These are phyloP conservation scores for Berberis vulgaris DNA, from an alignment of 164 flowering plant species.

Conservation along the genomic window DNA sequence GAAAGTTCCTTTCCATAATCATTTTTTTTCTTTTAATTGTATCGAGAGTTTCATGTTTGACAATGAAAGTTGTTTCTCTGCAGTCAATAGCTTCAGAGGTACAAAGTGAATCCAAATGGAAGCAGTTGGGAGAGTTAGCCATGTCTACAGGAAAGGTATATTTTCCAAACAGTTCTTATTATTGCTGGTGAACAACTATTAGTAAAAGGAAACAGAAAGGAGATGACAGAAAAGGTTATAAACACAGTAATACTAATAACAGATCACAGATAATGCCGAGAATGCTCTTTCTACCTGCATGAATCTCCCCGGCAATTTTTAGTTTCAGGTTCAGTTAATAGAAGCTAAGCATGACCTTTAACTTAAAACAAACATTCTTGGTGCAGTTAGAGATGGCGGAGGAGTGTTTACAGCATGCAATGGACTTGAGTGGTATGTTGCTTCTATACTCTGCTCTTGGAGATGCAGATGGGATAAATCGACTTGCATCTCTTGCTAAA, in stretches of 20 bases:
- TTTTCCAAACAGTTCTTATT: neutral
- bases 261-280: too few relatives aligned
- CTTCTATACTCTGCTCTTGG: slow-evolving; percentile 91
- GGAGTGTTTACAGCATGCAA: slow-evolving; percentile 75
- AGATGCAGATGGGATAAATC: slow-evolving; percentile 79
- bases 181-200: neutral
- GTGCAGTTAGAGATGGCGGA: slow-evolving; percentile 96
- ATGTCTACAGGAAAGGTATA: slow-evolving; percentile 88
- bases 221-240: too few relatives aligned
- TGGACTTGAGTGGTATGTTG: slow-evolving; percentile 90
- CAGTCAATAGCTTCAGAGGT: slow-evolving; percentile 85
- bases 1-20: too few relatives aligned
- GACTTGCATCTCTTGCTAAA: slow-evolving; percentile 78
- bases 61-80: slow-evolving; percentile 7
- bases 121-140: slow-evolving; percentile 95
- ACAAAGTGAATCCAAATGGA: slow-evolving; percentile 94
- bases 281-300: too few relatives aligned
- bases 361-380: neutral
- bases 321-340: too few relatives aligned
- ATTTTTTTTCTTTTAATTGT: too few relatives aligned
- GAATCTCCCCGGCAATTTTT: too few relatives aligned
- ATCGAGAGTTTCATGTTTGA: neutral
- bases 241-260: too few relatives aligned
- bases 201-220: too few relatives aligned
- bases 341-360: too few relatives aligned